These are phyloP conservation scores for Massospora cicadina DNA, from an alignment of 371 early-diverging fungal species.

Conservation along the genomic window DNA sequence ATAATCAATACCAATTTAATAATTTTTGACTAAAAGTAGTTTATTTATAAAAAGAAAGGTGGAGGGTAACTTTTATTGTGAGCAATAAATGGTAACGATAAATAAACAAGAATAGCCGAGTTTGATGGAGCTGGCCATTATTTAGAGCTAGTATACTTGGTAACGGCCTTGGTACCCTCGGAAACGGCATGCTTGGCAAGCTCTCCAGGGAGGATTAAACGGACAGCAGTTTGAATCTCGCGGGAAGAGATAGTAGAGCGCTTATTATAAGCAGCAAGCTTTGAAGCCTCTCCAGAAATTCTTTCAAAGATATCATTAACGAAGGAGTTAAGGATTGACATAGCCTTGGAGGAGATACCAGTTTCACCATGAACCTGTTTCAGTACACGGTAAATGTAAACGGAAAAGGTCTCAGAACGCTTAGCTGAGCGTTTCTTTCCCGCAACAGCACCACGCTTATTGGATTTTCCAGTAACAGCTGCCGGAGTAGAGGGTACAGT, in stretches of 20 bases:
- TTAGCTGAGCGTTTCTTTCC: slow-evolving; percentile 37
- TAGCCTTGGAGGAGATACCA: slow-evolving; percentile 97
- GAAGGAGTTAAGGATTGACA: slow-evolving; percentile 96
- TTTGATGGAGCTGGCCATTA: too few species aligned
- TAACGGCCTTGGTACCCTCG: slow-evolving; percentile 94
- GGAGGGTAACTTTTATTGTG: too few species aligned
- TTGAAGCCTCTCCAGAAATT: slow-evolving; percentile 76
- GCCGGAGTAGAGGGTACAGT: slow-evolving; percentile 44
- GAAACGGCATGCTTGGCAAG: slow-evolving; percentile 94
- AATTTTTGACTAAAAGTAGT: too few species aligned
- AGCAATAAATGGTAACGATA: too few species aligned
- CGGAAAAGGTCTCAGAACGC: slow-evolving; percentile 81
- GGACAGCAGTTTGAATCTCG: slow-evolving; percentile 89
- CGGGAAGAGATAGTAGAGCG: slow-evolving; percentile 85
- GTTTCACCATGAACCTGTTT: slow-evolving; percentile 96
- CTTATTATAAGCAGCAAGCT: slow-evolving; percentile 86
- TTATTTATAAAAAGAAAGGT: too few species aligned
- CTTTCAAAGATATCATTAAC: slow-evolving; percentile 95
- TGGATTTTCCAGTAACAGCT: slow-evolving; percentile 25
- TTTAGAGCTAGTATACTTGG: slow-evolving; percentile 82
- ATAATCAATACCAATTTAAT: too few species aligned
- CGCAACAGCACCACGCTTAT: slow-evolving; percentile 25
- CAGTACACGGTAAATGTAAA: slow-evolving; percentile 93
- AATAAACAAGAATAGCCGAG: too few species aligned
- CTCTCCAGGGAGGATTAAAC: slow-evolving; percentile 88